Percentiles rank a stretch among this genome's conserved stretches.
Evolutionary conservation across 2,329 filamentous ascomycete genomes (phyloP).

Genomic region (Aspergillus candidus): DNA sequence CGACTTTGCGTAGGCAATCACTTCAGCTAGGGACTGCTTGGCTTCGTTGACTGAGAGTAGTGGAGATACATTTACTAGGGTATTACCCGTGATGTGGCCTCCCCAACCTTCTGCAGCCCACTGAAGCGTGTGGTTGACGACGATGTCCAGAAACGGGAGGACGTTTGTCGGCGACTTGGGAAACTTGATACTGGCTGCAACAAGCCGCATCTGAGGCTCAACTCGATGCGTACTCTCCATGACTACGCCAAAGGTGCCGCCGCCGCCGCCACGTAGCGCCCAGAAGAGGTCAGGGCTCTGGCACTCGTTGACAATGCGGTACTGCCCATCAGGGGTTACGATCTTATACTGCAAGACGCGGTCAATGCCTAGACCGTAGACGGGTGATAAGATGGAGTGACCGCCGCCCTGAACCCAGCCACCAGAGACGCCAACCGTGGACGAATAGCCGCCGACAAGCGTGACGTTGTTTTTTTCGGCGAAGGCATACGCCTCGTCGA

Average conservation of each 20-base stretch:
- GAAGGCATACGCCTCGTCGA: conserved; percentile 21
- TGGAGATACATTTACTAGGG: conserved; percentile 14
- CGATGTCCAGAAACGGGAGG: conserved; percentile 17
- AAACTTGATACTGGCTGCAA: conserved; percentile 13
- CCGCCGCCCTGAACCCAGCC: conserved; percentile 26
- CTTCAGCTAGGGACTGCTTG: conserved; percentile 7
- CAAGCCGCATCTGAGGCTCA: conserved; percentile 7
- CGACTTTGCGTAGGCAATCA: conserved; percentile 8
- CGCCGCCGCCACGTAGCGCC: conserved; percentile 15
- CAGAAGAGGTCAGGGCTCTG: conserved; percentile 19
- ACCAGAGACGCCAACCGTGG: conserved; percentile 17
- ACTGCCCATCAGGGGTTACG: conserved; percentile 16
- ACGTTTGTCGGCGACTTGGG: conserved; percentile 11
- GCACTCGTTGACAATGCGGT: conserved; percentile 12
- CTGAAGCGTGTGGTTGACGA: conserved; percentile 17
- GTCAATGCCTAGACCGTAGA: conserved; percentile 24
- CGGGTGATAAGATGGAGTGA: conserved; percentile 23
- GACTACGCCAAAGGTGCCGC: conserved; percentile 15
- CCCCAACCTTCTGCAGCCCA: conserved; percentile 20
- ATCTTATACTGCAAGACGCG: conserved; percentile 25
- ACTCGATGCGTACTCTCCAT: conserved; percentile 13
- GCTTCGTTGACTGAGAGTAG: conserved; percentile 11
- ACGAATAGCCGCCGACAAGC: conserved; percentile 16
- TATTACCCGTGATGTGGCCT: conserved; percentile 15
- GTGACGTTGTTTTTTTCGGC: conserved; percentile 20